A percentile compares a stretch with the other conserved stretches of the same genome.
Evolutionary conservation across 257 asterid species (phyloP).

Genomic region (Prunella vulgaris): DNA sequence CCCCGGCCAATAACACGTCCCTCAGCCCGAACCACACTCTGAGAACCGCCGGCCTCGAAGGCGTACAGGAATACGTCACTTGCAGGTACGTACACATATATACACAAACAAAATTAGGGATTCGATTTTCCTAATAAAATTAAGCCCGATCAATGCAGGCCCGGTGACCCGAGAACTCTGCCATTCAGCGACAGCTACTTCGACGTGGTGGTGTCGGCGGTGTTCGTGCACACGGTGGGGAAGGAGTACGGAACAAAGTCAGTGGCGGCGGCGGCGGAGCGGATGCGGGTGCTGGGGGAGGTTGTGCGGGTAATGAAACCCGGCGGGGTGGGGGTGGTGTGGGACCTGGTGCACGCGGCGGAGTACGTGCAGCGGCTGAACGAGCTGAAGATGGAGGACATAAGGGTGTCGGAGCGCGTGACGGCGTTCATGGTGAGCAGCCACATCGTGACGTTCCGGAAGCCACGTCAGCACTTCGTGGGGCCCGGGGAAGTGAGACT

Average conservation of each 20-base stretch:
- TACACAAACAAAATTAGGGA: background rate
- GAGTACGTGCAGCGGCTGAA: constrained; percentile 77
- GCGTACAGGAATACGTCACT: constrained; percentile 92
- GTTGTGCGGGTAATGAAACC: constrained; percentile 77
- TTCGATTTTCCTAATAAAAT: background rate
- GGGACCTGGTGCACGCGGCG: constrained; percentile 88
- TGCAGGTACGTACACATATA: constrained; percentile 44
- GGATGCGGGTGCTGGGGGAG: constrained; percentile 83
- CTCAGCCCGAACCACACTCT: constrained; percentile 52
- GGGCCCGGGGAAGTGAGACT: constrained; percentile 75
- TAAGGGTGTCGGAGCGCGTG: constrained; percentile 80
- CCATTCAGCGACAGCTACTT: constrained; percentile 79
- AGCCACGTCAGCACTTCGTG: constrained; percentile 77
- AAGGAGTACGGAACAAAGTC: constrained; percentile 74
- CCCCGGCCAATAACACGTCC: constrained; percentile 30
- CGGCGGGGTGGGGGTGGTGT: constrained; percentile 82
- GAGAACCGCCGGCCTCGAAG: constrained; percentile 74
- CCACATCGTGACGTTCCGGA: constrained; percentile 72
- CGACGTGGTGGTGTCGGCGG: constrained; percentile 96
- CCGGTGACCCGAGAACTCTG: constrained; percentile 78
- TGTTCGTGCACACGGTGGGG: constrained; percentile 84
- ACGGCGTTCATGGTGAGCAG: constrained; percentile 91
- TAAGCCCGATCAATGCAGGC: constrained; percentile 20
- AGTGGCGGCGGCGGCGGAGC: constrained; percentile 85
- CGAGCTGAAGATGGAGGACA: constrained; percentile 83